Percentiles rank a stretch among this genome's conserved stretches.
phyloP scores from a whole-genome alignment of 2,329 filamentous ascomycete species.

The Ascochyta fabae region DNA sequence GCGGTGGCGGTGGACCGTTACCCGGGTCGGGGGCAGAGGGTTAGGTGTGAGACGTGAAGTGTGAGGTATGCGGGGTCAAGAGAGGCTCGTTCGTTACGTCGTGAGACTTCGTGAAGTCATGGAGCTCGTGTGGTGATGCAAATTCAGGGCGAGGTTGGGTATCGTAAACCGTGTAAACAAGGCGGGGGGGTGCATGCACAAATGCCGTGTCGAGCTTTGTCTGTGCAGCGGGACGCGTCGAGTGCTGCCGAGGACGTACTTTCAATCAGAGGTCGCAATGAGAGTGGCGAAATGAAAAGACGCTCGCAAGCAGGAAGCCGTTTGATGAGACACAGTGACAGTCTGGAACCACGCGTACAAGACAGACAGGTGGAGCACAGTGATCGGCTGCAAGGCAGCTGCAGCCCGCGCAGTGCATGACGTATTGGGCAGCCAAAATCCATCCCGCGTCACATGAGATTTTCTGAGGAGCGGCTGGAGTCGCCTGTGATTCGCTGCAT shows the following conservation, averaged over 20 bases:
- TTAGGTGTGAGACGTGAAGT: conserved; percentile 11
- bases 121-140: conserved; percentile 29
- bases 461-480: conserved; percentile 24
- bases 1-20: conserved; percentile 67
- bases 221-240: conserved; percentile 23
- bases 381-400: conserved; percentile 44
- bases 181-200: conserved; percentile 22
- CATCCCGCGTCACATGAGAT: conserved; percentile 33
- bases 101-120: conserved; percentile 43
- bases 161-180: conserved; percentile 36
- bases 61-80: conserved; percentile 28
- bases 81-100: conserved; percentile 36
- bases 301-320: conserved; percentile 24
- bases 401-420: conserved; percentile 43
- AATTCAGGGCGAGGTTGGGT: conserved; percentile 26
- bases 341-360: conserved; percentile 30
- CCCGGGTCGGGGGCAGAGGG: conserved; percentile 67
- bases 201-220: conserved; percentile 16
- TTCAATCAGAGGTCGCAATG: conserved; percentile 21
- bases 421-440: conserved; percentile 35
- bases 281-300: conserved; percentile 31
- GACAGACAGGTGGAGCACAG: conserved; percentile 29
- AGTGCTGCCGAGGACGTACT: conserved; percentile 22
- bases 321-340: conserved; percentile 21
- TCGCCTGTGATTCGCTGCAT: conserved; percentile 30